These are phyloP conservation scores for Oropetium thomaeum DNA, from an alignment of 176 grass and related monocot species.

Conservation along the genomic window DNA sequence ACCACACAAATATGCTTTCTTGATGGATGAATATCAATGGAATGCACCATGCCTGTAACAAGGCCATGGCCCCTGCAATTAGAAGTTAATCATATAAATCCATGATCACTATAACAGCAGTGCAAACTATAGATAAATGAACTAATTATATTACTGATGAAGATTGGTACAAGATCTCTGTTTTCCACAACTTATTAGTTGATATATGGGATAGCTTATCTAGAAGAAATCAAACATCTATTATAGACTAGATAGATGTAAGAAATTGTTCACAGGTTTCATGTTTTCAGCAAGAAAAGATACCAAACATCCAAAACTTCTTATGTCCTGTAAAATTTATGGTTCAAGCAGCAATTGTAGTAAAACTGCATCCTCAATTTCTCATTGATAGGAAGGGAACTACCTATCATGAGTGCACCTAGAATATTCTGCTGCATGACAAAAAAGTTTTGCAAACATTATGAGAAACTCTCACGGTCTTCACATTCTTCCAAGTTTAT, in stretches of 20 bases:
- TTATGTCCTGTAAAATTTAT: too few relatives aligned
- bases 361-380: background rate
- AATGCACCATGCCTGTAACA: constrained; percentile 65
- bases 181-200: background rate
- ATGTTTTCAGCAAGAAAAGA: background rate
- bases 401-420: background rate
- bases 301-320: too few relatives aligned
- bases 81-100: constrained; percentile 14
- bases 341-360: background rate
- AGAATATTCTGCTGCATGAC: background rate
- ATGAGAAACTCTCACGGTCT: background rate
- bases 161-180: background rate
- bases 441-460: background rate
- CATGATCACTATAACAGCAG: constrained; percentile 8
- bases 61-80: constrained; percentile 56
- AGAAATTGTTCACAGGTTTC: background rate
- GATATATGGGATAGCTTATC: background rate
- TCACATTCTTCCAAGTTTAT: background rate
- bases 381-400: background rate
- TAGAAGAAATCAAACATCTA: background rate
- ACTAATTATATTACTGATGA: background rate
- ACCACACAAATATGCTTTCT: constrained; percentile 93
- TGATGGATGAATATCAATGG: constrained; percentile 88
- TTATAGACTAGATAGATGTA: background rate
- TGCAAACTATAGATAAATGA: background rate